phyloP scores from a whole-genome alignment of 108 stramenopile species.

The Pseudonitzschia pungens region DNA sequence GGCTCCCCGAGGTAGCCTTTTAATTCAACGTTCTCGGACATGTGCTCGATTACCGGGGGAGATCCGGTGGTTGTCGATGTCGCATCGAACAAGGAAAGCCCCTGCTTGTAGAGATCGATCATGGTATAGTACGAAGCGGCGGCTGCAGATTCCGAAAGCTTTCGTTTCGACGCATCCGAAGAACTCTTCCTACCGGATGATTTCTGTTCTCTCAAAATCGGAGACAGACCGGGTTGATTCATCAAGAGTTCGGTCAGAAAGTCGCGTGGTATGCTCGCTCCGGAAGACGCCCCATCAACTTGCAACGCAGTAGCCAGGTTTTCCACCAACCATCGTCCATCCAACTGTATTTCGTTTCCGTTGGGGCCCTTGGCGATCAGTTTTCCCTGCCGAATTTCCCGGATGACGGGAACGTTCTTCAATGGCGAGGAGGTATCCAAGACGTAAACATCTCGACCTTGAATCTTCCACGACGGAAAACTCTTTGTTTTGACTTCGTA shows the following conservation, averaged over 20 bases:
- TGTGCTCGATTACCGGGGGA: slow-evolving; percentile 46
- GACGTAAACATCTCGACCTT: slow-evolving; percentile 21
- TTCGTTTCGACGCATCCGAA: too few species aligned
- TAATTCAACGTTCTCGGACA: slow-evolving; percentile 53
- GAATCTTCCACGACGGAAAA: slow-evolving; percentile 21
- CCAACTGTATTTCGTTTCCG: slow-evolving; percentile 17
- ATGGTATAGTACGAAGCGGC: slow-evolving; percentile 60
- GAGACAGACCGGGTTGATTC: slow-evolving; percentile 14
- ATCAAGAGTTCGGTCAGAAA: slow-evolving; percentile 22
- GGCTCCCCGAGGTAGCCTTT: slow-evolving; percentile 68
- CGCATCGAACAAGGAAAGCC: slow-evolving; percentile 31
- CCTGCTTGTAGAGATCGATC: slow-evolving; percentile 46
- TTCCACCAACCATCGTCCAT: slow-evolving; percentile 27
- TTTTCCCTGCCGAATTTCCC: slow-evolving; percentile 23
- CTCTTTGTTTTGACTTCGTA: slow-evolving; percentile 18
- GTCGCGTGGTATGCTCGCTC: slow-evolving; percentile 3
- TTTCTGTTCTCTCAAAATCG: too few species aligned
- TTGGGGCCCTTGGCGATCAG: slow-evolving; percentile 9
- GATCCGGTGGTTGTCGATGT: slow-evolving; percentile 4
- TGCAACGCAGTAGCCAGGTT: slow-evolving; percentile 23
- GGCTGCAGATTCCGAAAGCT: slow-evolving; percentile 51
- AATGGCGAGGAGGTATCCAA: not conserved
- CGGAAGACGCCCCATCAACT: not conserved
- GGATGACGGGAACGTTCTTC: slow-evolving; percentile 4
- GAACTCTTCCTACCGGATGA: too few species aligned